A percentile compares a stretch with the other conserved stretches of the same genome.
phyloP scores from a whole-genome alignment of 2,329 filamentous ascomycete genomes.

The Coniella lustricola region DNA sequence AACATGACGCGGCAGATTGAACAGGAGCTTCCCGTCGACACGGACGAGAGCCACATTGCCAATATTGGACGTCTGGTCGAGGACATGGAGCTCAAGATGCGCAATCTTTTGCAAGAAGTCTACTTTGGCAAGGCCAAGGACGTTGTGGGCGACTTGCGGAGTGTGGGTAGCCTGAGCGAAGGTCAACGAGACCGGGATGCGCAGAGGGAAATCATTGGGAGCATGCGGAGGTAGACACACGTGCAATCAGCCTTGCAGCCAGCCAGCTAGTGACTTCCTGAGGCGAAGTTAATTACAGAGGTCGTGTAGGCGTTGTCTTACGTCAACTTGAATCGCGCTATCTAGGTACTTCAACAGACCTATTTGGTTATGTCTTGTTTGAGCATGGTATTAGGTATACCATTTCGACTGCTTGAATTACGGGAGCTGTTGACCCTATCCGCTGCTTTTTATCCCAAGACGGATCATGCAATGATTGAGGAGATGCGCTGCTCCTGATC shows the following conservation, averaged over 20 bases:
- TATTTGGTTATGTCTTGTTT: too few species aligned
- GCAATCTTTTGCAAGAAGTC: constrained; percentile 94
- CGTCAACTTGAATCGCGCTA: too few species aligned
- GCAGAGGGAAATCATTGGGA: constrained; percentile 79
- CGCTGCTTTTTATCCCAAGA: too few species aligned
- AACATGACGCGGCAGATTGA: constrained; percentile 98
- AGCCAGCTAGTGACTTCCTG: too few species aligned
- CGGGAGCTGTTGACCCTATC: too few species aligned
- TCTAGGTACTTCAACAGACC: too few species aligned
- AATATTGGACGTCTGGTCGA: constrained; percentile 93
- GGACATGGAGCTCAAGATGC: constrained; percentile 99
- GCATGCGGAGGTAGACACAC: constrained; percentile 39
- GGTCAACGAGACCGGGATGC: constrained; percentile 75
- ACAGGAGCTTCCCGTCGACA: constrained; percentile 80
- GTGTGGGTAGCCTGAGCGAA: constrained; percentile 76
- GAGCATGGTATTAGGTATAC: too few species aligned
- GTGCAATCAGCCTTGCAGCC: background rate
- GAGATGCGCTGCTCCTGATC: too few species aligned
- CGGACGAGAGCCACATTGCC: constrained; percentile 86
- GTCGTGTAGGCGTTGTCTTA: too few species aligned
- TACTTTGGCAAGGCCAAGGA: constrained; percentile 99
- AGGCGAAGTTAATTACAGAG: too few species aligned
- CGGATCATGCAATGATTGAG: too few species aligned
- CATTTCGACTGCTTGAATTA: too few species aligned
- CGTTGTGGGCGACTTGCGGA: constrained; percentile 90